A percentile compares a stretch with the other conserved stretches of the same genome.
Evolutionary conservation across 2,329 filamentous ascomycete genomes (phyloP).

Genomic region (Nakataea oryzae): DNA sequence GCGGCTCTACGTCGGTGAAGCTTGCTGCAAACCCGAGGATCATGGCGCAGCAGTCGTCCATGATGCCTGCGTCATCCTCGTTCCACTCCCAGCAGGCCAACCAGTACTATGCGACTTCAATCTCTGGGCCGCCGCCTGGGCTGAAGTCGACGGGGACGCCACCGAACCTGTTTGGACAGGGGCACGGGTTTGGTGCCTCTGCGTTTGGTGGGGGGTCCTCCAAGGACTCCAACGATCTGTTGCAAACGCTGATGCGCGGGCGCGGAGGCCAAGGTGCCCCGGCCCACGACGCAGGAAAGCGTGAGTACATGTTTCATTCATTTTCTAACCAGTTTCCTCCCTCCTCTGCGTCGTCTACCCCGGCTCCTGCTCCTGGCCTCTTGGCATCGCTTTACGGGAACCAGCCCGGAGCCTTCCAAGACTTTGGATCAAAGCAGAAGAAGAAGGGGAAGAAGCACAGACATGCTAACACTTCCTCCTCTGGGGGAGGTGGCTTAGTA

Average conservation of each 20-base stretch:
- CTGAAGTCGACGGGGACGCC: conserved; percentile 92
- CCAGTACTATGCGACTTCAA: conserved; percentile 73
- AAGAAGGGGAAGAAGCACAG: conserved; percentile 99
- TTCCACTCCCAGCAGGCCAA: conserved; percentile 50
- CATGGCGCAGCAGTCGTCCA: conserved; percentile 78
- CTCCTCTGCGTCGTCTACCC: conserved; percentile 69
- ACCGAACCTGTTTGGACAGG: conserved; percentile 88
- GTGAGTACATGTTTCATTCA: conserved; percentile 89
- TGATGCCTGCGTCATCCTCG: conserved; percentile 59
- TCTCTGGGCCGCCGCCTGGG: conserved; percentile 88
- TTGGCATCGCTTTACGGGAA: conserved; percentile 85
- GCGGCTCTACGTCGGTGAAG: conserved; percentile 57
- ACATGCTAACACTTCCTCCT: conserved; percentile 99
- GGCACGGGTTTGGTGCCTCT: conserved; percentile 33
- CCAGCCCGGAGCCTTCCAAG: conserved; percentile 79
- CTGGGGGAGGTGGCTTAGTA: conserved; percentile 96
- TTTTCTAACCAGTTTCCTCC: conserved; percentile 73
- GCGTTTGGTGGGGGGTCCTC: conserved; percentile 63
- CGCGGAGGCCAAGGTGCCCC: conserved; percentile 52
- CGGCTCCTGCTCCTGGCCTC: conserved; percentile 83
- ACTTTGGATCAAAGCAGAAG: conserved; percentile 93
- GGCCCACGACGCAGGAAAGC: conserved; percentile 81
- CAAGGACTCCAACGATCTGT: conserved; percentile 66
- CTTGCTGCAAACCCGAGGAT: conserved; percentile 68
- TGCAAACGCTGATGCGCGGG: conserved; percentile 72